Base-by-base conservation (phyloP, 1,284 basidiomycete genomes). In the Pseudozyma sp. region DNA sequence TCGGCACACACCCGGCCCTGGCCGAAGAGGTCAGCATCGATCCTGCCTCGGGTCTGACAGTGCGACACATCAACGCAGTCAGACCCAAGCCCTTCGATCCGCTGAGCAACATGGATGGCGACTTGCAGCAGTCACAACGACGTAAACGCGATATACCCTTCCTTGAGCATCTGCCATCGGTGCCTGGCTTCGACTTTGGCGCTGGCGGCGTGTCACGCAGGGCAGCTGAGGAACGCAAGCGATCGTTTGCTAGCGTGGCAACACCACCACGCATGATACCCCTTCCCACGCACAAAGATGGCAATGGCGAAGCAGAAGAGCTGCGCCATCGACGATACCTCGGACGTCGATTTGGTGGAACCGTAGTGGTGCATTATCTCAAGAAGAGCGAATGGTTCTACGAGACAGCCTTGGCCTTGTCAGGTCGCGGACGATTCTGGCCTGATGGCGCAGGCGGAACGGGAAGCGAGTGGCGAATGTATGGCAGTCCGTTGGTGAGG, bases 301-400 rank as follows among this genome's bases (percentile, higher is more conserved):
- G 75, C 57, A 69, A 75, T 42, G 77, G 77, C 58, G 68, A 77
- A 48, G 70, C 66, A 12, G 77, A 75, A n/a, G 61, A 61, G 93
- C 93, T 86, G 88, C 90, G 72, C 87, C 88, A 51, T 76, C 84
- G 71, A 56, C 77, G 75, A 38, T 78, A 58, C 83, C 85, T 78
- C 18, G 80, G 70, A 44, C 69, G 52, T 10, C 77, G 78, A 5
- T 70, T 86, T 52, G 96, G 96, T 2, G 96, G 96, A 5, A 99
- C 96, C 0, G 89, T 96, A 47, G 92, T 95, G 25, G 94, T 99
- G 48, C 96, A 99, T 86, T 98, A 93, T 84, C 92, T 98, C 87
- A 99, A 98, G 89, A 92, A 94, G 85, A 91, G 93, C 78, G 92
- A 93, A 86, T 99, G 95, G 96, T 98, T 94, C 86, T 86, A 94